Base-by-base conservation (phyloP, 768 basidiomycete genomes). In the Galerina marginata region DNA sequence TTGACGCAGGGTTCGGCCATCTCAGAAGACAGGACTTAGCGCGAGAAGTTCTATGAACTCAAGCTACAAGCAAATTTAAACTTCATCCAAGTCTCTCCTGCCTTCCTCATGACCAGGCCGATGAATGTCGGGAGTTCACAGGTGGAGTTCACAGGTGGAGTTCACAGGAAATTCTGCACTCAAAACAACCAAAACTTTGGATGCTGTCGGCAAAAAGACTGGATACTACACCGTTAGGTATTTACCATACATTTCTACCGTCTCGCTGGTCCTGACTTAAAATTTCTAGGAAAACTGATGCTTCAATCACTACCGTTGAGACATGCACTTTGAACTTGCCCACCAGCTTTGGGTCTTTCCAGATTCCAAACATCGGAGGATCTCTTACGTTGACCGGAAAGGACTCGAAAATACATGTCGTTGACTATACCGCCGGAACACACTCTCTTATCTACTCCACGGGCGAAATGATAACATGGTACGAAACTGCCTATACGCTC, bases 21-120 rank as follows among this genome's bases (percentile, higher is more conserved):
- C 46, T 77, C 81, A 9, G 83, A 83, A 71, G 82, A 83, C 56
- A 74, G 83, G 40, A 80, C 81, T 3, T 74, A 83, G 23, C 77
- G 83, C 25, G 83, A 84, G 62, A 84, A 84, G 63, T 83, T 78
- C 66, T 83, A 83, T 52, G 83, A 84, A 59, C 68, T 83, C 51
- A 84, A 84, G 65, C 66, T 83, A 15, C 81, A 83, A 65, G 79
- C 82, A 37, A 79, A 80, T n/a, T n/a, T n/a, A n/a, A n/a, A n/a
- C 66, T 83, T 83, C 72, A 70, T 83, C 43, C 76, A 77, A 3
- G 83, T 80, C 37, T 82, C 81, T 44, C 81, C 81, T 4, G 81
- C 83, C 5, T 84, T 78, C 67, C 73, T 82, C 23, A 84, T 83
- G 6, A 79, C 75, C 5, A 74, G 77, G 25, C 81, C 82, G 1